phyloP scores from a whole-genome alignment of 768 basidiomycete species.

The Russula earlei region DNA sequence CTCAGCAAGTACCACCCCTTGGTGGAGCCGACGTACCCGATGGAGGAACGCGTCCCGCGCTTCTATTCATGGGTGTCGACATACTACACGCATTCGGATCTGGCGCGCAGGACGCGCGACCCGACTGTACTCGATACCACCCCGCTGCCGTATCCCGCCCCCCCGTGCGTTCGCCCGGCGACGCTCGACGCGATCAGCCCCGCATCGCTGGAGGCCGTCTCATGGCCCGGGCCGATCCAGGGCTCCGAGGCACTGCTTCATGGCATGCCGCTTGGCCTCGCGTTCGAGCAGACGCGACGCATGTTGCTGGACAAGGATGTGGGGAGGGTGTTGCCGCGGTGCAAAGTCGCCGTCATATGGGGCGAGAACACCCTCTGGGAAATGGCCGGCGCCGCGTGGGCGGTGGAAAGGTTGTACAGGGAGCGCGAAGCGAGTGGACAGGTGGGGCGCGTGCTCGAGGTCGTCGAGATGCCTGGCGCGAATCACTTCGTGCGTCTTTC shows the following conservation, averaged over 20 bases:
- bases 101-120: constrained; percentile 1
- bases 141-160: constrained; percentile 6
- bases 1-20: constrained; percentile 15
- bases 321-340: constrained; percentile 12
- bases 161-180: neutral
- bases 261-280: constrained; percentile 10
- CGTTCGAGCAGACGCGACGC: constrained; percentile 7
- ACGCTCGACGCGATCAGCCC: constrained; percentile 15
- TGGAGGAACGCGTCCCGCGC: constrained; percentile 13
- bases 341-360: constrained; percentile 16
- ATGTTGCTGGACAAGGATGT: constrained; percentile 6
- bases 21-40: constrained; percentile 6
- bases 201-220: constrained; percentile 7
- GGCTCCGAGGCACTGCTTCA: constrained; percentile 15
- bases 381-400: constrained; percentile 14
- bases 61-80: constrained; percentile 19
- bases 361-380: constrained; percentile 18
- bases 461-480: constrained; percentile 15
- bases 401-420: constrained; percentile 11
- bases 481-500: constrained; percentile 18
- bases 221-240: constrained; percentile 15
- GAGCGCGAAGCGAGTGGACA: constrained; percentile 3
- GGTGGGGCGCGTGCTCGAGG: constrained; percentile 8
- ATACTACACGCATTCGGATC: constrained; percentile 16
- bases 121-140: constrained; percentile 9